phyloP scores from a whole-genome alignment of 768 basidiomycete species.

The Naganishia antarctica region DNA sequence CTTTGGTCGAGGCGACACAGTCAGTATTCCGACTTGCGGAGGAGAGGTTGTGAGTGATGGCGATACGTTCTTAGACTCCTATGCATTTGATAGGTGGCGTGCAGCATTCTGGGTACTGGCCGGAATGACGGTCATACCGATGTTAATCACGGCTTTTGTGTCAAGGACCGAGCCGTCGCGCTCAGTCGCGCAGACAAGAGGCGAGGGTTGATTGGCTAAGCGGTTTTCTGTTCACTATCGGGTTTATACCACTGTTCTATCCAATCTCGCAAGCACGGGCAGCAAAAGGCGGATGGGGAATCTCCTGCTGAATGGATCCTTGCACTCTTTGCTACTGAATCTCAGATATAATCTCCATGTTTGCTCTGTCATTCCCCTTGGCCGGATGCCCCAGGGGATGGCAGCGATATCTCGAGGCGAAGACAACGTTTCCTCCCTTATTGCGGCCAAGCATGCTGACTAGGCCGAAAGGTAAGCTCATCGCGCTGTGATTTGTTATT shows the following conservation, averaged over 20 bases:
- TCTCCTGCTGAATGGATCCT: too few relatives aligned
- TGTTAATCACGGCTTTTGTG: not conserved
- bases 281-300: not conserved
- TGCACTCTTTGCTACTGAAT: not conserved
- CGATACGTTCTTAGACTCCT: too few relatives aligned
- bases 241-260: slow-evolving; percentile 1
- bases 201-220: slow-evolving; percentile 2
- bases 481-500: not conserved
- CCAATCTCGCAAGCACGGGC: slow-evolving; percentile 1
- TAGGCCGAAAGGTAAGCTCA: not conserved
- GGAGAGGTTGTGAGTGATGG: too few relatives aligned
- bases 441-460: slow-evolving; percentile 3
- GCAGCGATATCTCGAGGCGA: not conserved
- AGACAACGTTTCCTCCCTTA: not conserved
- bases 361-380: not conserved
- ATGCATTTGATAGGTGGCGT: not conserved
- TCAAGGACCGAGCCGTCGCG: not conserved
- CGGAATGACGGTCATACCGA: not conserved
- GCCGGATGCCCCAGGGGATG: not conserved
- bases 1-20: not conserved
- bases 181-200: not conserved
- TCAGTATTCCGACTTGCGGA: not conserved
- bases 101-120: slow-evolving; percentile 7
- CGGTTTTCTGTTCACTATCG: not conserved
- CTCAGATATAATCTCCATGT: not conserved